Evolutionary conservation across 2,329 filamentous ascomycete species (phyloP), one percentile per base, ranked within the genome.

Genomic region (Verticillium isaacii): DNA sequence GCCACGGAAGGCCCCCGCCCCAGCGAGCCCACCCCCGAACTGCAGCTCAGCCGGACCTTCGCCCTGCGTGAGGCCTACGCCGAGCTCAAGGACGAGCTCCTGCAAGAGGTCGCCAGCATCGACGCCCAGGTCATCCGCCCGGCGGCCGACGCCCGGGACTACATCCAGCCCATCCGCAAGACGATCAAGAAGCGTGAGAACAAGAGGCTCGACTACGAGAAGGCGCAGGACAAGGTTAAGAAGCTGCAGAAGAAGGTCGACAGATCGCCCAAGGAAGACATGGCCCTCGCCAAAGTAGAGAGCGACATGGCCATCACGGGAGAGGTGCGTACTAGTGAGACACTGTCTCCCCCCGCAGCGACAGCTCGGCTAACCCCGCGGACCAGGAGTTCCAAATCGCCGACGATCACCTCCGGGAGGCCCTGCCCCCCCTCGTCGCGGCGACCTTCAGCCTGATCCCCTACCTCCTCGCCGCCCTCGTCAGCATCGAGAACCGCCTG

Each of bases 111-210:
- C 61, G 80, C 78, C 61, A 82, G 86, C 67, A 90, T 96, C 66
- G 90, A 94, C 66, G 76, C 80, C 11, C 85, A 86, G 66, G 83
- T 95, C 65, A 84, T 93, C 60, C 81, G 81, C 62, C 90, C 91
- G 0, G 89, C 89, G 4, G 85, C 84, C 62, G 84, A 89, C 59
- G 89, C 89, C 8, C 89, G 86, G 68, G 85, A 89, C 59, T 85
- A 78, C 60, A 81, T 94, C 63, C 85, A 88, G 66, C 87, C 89
- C 2, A 81, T 95, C 72, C 88, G 90, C 70, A 95, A 93, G 77
- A 89, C 88, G 1, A 91, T 96, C 70, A 95, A 94, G 77, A 93
- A 92, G 74, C 82, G 92, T 56, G 91, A 95, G 71, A 90, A 93
- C 69, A 91, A 88, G 75, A 89, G 92, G 60, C 73, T 93, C 63